Percentiles rank a stretch among this genome's conserved stretches.
Evolutionary conservation across 441 rosid species (phyloP).

Genomic region (Adansonia rubrostipa): DNA sequence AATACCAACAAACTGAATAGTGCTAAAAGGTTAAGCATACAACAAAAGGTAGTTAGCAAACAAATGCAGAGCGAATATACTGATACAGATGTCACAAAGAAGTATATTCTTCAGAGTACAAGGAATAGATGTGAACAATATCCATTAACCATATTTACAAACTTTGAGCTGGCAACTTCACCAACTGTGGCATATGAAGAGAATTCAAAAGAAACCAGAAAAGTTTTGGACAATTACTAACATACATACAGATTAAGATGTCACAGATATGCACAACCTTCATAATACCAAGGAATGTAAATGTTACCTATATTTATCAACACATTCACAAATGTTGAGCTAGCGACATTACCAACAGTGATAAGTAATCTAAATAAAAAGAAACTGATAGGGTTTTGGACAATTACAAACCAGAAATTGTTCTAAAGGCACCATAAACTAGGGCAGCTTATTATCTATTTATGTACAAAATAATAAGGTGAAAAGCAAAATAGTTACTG

Average conservation of each 20-base stretch:
- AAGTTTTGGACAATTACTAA: background rate
- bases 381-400: background rate
- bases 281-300: background rate
- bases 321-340: background rate
- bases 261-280: background rate
- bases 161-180: background rate
- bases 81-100: background rate
- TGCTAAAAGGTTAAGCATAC: background rate
- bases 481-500: background rate
- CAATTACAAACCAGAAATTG: background rate
- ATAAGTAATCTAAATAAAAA: background rate
- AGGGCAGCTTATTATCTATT: background rate
- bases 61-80: background rate
- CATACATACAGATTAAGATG: slow-evolving; percentile 17
- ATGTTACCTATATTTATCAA: background rate
- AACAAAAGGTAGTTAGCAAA: slow-evolving; percentile 1
- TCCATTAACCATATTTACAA: background rate
- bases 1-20: background rate
- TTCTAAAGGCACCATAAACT: background rate
- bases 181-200: background rate
- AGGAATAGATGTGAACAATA: background rate
- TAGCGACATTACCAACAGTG: background rate
- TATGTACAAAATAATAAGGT: background rate
- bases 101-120: slow-evolving; percentile 1
- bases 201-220: background rate